Evolutionary conservation across 495 filamentous ascomycete species (phyloP).

Genomic region (Margaritispora aquatica): DNA sequence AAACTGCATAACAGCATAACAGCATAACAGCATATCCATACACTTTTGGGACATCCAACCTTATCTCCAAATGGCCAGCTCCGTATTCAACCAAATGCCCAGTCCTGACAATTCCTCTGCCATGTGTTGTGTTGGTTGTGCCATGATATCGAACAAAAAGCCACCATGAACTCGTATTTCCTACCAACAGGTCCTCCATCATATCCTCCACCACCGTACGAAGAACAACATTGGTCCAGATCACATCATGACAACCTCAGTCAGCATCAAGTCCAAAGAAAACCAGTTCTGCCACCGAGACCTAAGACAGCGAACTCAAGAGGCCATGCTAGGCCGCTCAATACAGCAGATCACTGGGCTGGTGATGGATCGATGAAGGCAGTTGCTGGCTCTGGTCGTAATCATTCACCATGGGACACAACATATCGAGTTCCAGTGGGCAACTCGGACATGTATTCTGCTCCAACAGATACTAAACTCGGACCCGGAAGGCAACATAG

Average conservation of each 20-base stretch:
- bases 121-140: not conserved
- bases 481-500: too few species aligned
- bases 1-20: too few species aligned
- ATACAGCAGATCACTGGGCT: not conserved
- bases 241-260: not conserved
- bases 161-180: not conserved
- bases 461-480: too few species aligned
- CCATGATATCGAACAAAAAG: not conserved
- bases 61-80: too few species aligned
- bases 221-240: not conserved
- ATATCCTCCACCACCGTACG: constrained; percentile 8
- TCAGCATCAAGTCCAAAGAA: constrained; percentile 3
- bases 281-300: constrained; percentile 1
- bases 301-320: not conserved
- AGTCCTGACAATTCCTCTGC: not conserved
- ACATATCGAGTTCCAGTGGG: too few species aligned
- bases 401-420: not conserved
- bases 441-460: too few species aligned
- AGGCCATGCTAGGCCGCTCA: not conserved
- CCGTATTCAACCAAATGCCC: not conserved
- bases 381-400: not conserved
- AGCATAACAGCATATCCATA: not conserved
- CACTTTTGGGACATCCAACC: not conserved
- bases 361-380: not conserved
- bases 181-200: too few species aligned